phyloP scores from a whole-genome alignment of 2,329 filamentous ascomycete species.

The Xylariales sp. region DNA sequence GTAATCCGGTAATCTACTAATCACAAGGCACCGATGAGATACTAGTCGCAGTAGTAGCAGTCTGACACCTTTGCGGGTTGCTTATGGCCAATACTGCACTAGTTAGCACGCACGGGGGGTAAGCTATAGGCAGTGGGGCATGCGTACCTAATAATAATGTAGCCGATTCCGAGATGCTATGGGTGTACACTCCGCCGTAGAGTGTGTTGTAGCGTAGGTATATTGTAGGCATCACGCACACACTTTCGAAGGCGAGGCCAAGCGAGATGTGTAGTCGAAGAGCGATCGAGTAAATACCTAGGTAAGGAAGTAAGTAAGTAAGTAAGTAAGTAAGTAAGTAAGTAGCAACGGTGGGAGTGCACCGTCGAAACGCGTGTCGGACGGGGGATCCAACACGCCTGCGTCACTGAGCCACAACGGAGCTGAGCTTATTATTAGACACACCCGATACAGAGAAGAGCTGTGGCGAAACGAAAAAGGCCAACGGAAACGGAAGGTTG shows the following conservation, averaged over 20 bases:
- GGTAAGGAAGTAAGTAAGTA: too few species aligned
- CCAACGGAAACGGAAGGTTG: conserved; percentile 2
- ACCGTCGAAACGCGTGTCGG: background rate
- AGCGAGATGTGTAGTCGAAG: too few species aligned
- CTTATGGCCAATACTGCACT: too few species aligned
- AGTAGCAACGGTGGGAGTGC: background rate
- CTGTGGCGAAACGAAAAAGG: background rate
- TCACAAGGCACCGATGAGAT: background rate
- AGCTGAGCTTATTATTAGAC: conserved; percentile 17
- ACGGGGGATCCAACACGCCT: background rate
- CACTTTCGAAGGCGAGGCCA: too few species aligned
- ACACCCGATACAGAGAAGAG: background rate
- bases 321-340: too few species aligned
- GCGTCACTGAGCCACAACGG: background rate
- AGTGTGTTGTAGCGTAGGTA: too few species aligned
- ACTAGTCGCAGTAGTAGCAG: background rate
- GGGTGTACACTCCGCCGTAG: background rate
- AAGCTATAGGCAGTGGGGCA: background rate
- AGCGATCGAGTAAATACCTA: background rate
- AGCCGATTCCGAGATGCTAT: background rate
- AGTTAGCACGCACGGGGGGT: too few species aligned
- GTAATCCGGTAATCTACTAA: conserved; percentile 3
- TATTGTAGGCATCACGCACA: too few species aligned
- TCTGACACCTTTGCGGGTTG: background rate
- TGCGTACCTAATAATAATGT: background rate